Percentiles rank a stretch among this genome's conserved stretches.
These are phyloP conservation scores for Penicillium soppii DNA, from an alignment of 495 filamentous ascomycete genomes.

Conservation along the genomic window DNA sequence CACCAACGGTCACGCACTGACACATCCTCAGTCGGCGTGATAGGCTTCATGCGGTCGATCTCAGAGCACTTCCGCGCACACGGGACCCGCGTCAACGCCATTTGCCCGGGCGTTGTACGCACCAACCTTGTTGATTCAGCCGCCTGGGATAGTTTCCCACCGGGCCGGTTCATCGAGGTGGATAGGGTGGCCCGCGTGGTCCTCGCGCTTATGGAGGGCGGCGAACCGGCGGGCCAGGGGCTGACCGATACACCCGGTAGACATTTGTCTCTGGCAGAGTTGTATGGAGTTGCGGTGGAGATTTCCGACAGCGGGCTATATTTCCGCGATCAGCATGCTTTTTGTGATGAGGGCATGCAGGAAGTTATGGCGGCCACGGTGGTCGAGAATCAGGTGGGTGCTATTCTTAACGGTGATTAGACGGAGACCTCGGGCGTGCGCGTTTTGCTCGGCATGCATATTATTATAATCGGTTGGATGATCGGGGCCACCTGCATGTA, in stretches of 20 bases:
- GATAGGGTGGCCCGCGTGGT: constrained; percentile 9
- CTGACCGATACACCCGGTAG: constrained; percentile 11
- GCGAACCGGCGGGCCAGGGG: constrained; percentile 14
- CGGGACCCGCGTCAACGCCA: constrained; percentile 22
- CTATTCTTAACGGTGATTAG: constrained; percentile 9
- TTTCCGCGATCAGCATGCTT: constrained; percentile 20
- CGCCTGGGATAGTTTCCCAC: constrained; percentile 16
- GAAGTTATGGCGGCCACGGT: constrained; percentile 24
- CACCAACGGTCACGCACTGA: background rate
- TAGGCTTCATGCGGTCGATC: constrained; percentile 26
- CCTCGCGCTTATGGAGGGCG: constrained; percentile 15
- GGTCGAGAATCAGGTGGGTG: constrained; percentile 24
- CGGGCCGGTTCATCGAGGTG: constrained; percentile 10
- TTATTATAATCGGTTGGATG: background rate
- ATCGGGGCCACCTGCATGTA: background rate
- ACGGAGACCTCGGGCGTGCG: background rate
- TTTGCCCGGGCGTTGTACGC: constrained; percentile 19
- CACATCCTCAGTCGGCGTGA: constrained; percentile 9
- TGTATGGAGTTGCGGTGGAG: constrained; percentile 21
- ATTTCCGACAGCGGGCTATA: constrained; percentile 18
- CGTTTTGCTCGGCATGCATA: background rate
- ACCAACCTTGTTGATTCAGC: constrained; percentile 17
- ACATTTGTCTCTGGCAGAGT: constrained; percentile 2
- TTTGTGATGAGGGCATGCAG: constrained; percentile 23
- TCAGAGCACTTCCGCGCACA: constrained; percentile 7